Evolutionary conservation across 495 filamentous ascomycete species (phyloP), one percentile per base, ranked within the genome.

Genomic region (Aspergillus conjunctus): DNA sequence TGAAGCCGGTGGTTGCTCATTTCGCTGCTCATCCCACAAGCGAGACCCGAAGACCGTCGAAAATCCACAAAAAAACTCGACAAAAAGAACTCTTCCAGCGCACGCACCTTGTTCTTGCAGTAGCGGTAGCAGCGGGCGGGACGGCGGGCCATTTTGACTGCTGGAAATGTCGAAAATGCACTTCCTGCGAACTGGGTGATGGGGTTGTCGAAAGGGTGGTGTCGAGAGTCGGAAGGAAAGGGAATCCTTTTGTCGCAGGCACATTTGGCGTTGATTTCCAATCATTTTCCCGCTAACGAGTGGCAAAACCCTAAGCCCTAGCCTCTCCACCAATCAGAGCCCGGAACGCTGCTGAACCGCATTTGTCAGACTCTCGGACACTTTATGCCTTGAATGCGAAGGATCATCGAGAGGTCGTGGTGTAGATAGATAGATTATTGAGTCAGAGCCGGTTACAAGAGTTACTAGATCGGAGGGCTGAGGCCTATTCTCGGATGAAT

Each of bases 41-140:
- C 69, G 71, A 71, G 63, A 66, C 59, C 65, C 61, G 55, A 54
- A 65, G 50, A 64, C 64, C 37, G 12, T 41, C 26, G 12, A 41
- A 67, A 72, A 78, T 73, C 65, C 59, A 63, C 64, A 64, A 58
- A 60, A 37, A 58, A 60, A 56, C 54, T 59, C 58, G 53, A 69
- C 61, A 66, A 56, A 57, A 60, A 64, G 59, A 61, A 53, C 46
- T 26, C 26, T 26, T 26, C 48, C 37, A 51, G 55, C 49, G 60
- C 61, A 84, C 88, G 80, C 77, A 94, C 91, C 93, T 97, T 97
- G 89, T 97, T 97, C 91, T 98, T 98, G 91, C 94, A 98, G 88
- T 98, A 98, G 79, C 94, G 92, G 88, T 98, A 98, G 83, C 94
- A 98, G 83, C 95, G 87, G 68, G 94, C 94, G 70, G 94, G 94